Conservation (phyloP, 208 protist genomes). For the Leishmania amazonensis region DNA sequence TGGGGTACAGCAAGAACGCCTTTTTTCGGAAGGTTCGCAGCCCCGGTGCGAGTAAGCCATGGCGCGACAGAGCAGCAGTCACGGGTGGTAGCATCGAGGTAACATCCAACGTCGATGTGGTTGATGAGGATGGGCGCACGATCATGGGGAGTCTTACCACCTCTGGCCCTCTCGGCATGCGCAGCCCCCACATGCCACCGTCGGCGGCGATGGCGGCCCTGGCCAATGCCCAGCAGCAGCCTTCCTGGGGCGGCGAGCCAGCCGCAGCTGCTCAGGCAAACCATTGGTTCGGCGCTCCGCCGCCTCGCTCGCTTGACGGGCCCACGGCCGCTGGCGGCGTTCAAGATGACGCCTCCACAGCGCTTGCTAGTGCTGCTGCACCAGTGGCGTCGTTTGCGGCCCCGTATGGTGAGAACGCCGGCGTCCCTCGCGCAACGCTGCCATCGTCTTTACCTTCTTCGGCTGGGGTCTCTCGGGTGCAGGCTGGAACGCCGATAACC, state of each 20-base stretch:
- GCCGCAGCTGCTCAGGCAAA: not conserved
- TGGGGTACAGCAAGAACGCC: slow-evolving; percentile 71
- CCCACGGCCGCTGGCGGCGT: not conserved
- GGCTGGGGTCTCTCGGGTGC: not conserved
- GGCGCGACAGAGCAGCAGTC: slow-evolving; percentile 55
- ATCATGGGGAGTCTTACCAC: slow-evolving; percentile 52
- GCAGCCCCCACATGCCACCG: slow-evolving; percentile 31
- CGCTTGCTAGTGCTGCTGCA: not conserved
- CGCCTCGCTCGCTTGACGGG: not conserved
- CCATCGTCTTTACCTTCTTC: slow-evolving; percentile 9
- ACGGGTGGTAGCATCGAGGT: slow-evolving; percentile 71
- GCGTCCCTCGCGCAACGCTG: slow-evolving; percentile 13
- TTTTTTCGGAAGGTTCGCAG: slow-evolving; percentile 77
- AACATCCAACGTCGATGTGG: slow-evolving; percentile 47
- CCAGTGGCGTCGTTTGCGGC: not conserved
- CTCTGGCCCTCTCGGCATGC: slow-evolving; percentile 61
- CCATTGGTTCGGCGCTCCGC: not conserved
- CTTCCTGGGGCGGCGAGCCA: not conserved
- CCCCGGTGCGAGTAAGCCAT: slow-evolving; percentile 84
- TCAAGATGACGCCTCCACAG: not conserved
- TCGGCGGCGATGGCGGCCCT: slow-evolving; percentile 9
- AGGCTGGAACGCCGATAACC: slow-evolving; percentile 24
- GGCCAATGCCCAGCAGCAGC: slow-evolving; percentile 6
- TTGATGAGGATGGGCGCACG: slow-evolving; percentile 31
- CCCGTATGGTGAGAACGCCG: slow-evolving; percentile 26